Evolutionary conservation across 2,329 filamentous ascomycete species (phyloP).

Genomic region (Pestalotiopsis sp.): DNA sequence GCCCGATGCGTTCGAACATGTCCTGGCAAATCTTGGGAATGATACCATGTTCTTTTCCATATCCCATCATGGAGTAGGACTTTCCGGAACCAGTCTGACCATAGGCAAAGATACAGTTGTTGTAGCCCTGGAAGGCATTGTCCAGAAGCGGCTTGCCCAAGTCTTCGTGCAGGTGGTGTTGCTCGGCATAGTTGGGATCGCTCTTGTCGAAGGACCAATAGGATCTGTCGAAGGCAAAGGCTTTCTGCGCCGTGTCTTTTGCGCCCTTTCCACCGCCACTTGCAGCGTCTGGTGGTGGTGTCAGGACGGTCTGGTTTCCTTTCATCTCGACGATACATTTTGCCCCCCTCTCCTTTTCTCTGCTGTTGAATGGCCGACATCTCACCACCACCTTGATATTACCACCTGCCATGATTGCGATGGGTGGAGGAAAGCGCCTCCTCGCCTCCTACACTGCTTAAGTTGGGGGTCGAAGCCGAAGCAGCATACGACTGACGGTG

Average conservation of each 20-base stretch:
- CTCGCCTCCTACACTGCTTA: conserved; percentile 23
- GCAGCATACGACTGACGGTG: conserved; percentile 24
- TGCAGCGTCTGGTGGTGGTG: conserved; percentile 65
- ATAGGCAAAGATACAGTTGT: conserved; percentile 99
- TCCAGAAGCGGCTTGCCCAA: conserved; percentile 88
- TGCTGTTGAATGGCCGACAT: conserved; percentile 90
- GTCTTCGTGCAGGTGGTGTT: conserved; percentile 86
- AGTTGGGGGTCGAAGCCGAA: conserved; percentile 17
- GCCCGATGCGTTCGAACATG: conserved; percentile 88
- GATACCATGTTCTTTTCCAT: conserved; percentile 92
- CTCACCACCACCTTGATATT: conserved; percentile 99
- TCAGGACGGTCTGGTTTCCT: conserved; percentile 85
- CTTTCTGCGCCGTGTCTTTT: conserved; percentile 75
- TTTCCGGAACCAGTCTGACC: conserved; percentile 98
- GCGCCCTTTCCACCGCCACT: conserved; percentile 62
- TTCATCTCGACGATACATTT: conserved; percentile 99
- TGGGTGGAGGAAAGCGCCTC: conserved; percentile 23
- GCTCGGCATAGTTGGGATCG: conserved; percentile 82
- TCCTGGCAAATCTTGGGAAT: conserved; percentile 97
- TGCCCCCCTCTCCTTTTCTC: conserved; percentile 90
- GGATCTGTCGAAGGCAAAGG: conserved; percentile 93
- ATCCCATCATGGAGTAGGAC: conserved; percentile 99
- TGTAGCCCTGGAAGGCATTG: conserved; percentile 98
- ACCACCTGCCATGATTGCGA: conserved; percentile 70
- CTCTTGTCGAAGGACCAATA: conserved; percentile 96